Base-by-base conservation (phyloP, 495 filamentous ascomycete species). In the Trichocladium uniseriatum region DNA sequence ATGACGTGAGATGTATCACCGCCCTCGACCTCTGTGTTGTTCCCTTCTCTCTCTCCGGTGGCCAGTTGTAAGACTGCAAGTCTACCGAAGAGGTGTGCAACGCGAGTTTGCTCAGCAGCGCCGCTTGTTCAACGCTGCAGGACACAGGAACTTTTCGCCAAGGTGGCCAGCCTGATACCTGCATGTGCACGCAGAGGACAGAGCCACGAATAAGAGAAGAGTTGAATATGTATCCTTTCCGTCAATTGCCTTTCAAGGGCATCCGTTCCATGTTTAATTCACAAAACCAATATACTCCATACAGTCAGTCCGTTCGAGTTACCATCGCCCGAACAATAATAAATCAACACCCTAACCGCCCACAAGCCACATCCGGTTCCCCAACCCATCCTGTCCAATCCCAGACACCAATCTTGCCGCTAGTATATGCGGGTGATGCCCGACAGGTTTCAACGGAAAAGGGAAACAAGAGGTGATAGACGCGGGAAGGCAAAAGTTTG, bases 341-440 rank as follows among this genome's bases (percentile, higher is more conserved):
- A 32, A 27, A 3, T 27, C 3, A 27, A 27, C 24, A 27, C 24
- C 24, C 4, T 27, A 27, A 39, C 7, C 37, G 15, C 14, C 37
- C 29, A 10, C 20, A n/a, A 46, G n/a, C 43, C 19, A 32, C 13
- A 32, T 4, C 7, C 31, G 9, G 9, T 2, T 32, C 31, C 31
- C 2, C 31, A 11, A 21, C 9, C 13, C 2, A 14, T 9, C 38
- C 39, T 43, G 31, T 52, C 49, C 45, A 49, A 52, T 56, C 49
- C 53, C 40, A 24, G 16, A 27, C 38, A 18, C 38, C 28, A 34
- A 42, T 15, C 14, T 6, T 19, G 22, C 45, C 24, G 20, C 39
- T 31, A 22, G 18, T n/a, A 40, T 31, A 56, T 52, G 50, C 49
- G 54, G 54, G 55, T 48, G 55, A 54, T 45, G 43, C 38, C 38